Percentiles rank a stretch among this genome's conserved stretches.
Conservation (phyloP, 345 rosid species). For the Psidium friedrichsthalianum region DNA sequence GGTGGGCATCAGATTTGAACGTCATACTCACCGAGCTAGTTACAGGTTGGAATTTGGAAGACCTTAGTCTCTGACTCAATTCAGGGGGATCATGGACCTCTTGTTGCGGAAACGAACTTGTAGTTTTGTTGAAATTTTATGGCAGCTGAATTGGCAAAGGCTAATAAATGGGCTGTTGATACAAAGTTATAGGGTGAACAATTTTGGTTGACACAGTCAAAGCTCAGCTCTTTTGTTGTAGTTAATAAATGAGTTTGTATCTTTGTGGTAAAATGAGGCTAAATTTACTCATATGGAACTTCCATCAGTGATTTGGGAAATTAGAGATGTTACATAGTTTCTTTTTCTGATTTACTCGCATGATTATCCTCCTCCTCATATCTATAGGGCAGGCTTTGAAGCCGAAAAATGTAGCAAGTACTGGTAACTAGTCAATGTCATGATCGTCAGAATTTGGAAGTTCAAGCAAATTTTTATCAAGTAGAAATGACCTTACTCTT, state of each 20-base stretch:
- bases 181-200: background rate
- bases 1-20: background rate
- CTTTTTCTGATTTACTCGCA: background rate
- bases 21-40: background rate
- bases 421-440: background rate
- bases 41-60: background rate
- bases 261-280: background rate
- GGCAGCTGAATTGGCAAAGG: background rate
- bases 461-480: background rate
- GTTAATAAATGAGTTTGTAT: background rate
- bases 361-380: background rate
- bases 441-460: background rate
- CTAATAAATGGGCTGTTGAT: background rate
- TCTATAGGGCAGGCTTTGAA: background rate
- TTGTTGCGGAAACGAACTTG: background rate
- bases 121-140: background rate
- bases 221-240: background rate
- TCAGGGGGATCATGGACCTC: background rate
- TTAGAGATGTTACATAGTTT: background rate
- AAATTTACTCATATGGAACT: background rate
- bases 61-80: no score
- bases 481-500: background rate
- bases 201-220: background rate
- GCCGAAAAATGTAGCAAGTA: background rate
- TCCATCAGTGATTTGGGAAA: background rate